These are phyloP conservation scores for Diaporthe sp. DNA, from an alignment of 2,329 filamentous ascomycete species.

Conservation along the genomic window DNA sequence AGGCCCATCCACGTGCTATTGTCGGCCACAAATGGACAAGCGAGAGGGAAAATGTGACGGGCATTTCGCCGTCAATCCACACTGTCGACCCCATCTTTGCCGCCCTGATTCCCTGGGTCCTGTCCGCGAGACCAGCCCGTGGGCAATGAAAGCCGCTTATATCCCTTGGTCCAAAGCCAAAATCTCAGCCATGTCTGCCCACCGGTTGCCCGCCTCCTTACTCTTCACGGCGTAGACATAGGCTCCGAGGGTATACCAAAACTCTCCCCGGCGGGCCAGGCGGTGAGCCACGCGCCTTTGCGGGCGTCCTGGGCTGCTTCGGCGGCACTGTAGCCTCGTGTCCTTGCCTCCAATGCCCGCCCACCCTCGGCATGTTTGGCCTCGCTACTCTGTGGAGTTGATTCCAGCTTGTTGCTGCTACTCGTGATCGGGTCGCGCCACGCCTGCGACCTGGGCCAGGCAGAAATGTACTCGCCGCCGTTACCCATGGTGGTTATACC, in stretches of 20 bases:
- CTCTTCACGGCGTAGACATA: neutral
- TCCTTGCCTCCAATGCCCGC: neutral
- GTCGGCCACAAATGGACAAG: neutral
- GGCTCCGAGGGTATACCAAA: neutral
- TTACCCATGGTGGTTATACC: neutral
- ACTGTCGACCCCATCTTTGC: neutral
- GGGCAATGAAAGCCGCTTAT: neutral
- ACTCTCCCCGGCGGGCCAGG: constrained; percentile 47
- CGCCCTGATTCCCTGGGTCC: neutral
- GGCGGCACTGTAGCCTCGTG: constrained; percentile 45
- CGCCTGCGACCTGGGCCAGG: neutral
- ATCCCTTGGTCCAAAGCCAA: neutral
- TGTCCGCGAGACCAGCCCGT: neutral
- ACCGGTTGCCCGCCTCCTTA: neutral
- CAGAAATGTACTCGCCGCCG: constrained; percentile 1
- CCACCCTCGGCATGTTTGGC: neutral
- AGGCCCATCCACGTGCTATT: neutral
- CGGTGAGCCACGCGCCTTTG: constrained; percentile 45
- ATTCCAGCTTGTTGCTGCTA: neutral
- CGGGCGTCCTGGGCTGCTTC: constrained; percentile 44
- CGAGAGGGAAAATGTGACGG: neutral
- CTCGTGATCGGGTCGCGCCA: constrained; percentile 11
- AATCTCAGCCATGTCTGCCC: neutral
- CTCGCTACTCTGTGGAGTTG: neutral
- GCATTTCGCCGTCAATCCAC: neutral